Conservation (phyloP, 225 moss, liverwort and hornwort species). For the Physcomitrellopsis africana region DNA sequence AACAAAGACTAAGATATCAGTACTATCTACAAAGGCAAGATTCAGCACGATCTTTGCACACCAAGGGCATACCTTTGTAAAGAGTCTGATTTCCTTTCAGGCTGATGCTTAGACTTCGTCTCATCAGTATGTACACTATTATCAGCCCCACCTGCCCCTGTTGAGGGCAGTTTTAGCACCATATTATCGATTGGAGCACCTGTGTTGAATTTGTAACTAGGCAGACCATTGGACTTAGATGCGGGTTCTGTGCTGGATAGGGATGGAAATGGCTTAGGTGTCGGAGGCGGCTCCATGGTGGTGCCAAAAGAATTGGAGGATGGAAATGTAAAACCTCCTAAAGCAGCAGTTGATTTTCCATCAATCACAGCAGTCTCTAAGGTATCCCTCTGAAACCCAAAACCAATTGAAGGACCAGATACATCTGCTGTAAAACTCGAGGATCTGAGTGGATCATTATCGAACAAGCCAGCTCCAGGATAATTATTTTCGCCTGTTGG, state of each 20-base stretch:
- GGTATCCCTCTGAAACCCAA: conserved; percentile 36
- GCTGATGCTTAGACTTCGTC: conserved; percentile 40
- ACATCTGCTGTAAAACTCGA: conserved; percentile 38
- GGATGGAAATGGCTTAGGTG: conserved; percentile 90
- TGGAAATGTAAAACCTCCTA: conserved; percentile 65
- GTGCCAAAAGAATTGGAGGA: conserved; percentile 55
- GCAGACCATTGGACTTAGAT: conserved; percentile 39
- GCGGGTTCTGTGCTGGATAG: conserved; percentile 45
- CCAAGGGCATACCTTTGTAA: conserved; percentile 49
- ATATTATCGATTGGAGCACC: conserved; percentile 39
- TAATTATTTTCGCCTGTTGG: conserved; percentile 32
- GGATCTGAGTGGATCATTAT: conserved; percentile 37
- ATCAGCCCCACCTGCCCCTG: conserved; percentile 28
- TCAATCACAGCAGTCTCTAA: conserved; percentile 37
- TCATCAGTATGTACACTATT: conserved; percentile 30
- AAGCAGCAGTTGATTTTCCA: conserved; percentile 35
- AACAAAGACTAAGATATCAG: conserved; percentile 1
- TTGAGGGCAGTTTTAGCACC: conserved; percentile 36
- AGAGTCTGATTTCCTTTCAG: conserved; percentile 56
- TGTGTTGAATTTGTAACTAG: conserved; percentile 59
- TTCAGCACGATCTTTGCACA: not conserved
- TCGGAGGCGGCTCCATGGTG: conserved; percentile 80
- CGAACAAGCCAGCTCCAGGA: conserved; percentile 34
- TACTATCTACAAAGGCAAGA: not conserved
- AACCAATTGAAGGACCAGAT: conserved; percentile 43